Conservation (phyloP, 495 filamentous ascomycete species). For the Penicillium steckii region DNA sequence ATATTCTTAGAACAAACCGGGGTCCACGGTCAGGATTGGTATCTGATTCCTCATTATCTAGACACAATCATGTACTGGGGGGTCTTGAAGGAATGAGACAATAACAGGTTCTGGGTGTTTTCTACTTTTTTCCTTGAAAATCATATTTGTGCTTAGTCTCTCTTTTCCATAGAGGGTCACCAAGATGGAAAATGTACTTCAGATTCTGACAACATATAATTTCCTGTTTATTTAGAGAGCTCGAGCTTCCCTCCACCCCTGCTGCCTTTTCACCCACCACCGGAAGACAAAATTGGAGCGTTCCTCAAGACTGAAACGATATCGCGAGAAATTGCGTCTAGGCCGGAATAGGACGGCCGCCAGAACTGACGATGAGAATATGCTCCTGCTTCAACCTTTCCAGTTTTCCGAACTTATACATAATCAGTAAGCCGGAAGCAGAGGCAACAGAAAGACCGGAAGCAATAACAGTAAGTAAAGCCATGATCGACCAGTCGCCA, state of each 20-base stretch:
- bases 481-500: constrained; percentile 46
- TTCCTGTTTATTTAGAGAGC: no score
- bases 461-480: constrained; percentile 33
- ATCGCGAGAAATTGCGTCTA: background rate
- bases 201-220: no score
- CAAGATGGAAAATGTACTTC: no score
- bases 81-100: background rate
- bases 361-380: background rate
- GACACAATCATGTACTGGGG: background rate
- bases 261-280: no score
- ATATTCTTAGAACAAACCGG: background rate
- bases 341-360: background rate
- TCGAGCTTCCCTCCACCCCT: no score
- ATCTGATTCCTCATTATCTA: background rate
- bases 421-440: background rate
- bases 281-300: no score
- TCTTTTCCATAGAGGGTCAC: no score
- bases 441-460: background rate
- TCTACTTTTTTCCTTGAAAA: no score
- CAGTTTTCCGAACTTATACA: background rate
- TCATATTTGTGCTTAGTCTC: no score
- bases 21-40: background rate
- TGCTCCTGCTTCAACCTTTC: background rate
- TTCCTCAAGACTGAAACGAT: background rate
- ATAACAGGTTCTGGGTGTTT: no score